These are phyloP conservation scores for Gracilariopsis chorda DNA, from an alignment of 23 red algal species.

Conservation along the genomic window DNA sequence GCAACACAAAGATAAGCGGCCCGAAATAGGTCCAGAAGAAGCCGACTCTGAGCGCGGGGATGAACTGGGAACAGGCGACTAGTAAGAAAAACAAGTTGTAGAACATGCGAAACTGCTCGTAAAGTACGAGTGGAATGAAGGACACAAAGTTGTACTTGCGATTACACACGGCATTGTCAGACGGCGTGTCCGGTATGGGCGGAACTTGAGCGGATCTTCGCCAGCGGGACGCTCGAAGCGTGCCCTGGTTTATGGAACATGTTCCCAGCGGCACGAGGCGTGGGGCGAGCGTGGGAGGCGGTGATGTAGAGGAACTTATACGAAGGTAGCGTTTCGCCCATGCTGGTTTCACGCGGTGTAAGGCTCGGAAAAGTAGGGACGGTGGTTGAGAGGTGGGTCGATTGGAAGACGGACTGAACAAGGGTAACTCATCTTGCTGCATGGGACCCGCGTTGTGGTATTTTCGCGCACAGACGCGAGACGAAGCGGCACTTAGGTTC, in stretches of 20 bases:
- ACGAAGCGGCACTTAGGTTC: background rate
- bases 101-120: slow-evolving; percentile 97
- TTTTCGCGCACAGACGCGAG: background rate
- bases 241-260: slow-evolving; percentile 8
- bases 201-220: background rate
- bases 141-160: slow-evolving; percentile 69
- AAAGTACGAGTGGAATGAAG: slow-evolving; percentile 85
- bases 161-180: slow-evolving; percentile 67
- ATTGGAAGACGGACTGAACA: slow-evolving; percentile 16
- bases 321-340: slow-evolving; percentile 17
- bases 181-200: background rate
- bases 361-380: background rate
- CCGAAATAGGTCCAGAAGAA: slow-evolving; percentile 94
- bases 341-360: background rate
- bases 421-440: slow-evolving; percentile 46
- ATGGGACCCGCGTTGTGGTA: background rate
- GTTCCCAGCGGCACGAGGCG: slow-evolving; percentile 33
- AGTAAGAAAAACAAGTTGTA: slow-evolving; percentile 97
- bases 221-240: slow-evolving; percentile 12
- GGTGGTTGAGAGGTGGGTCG: background rate
- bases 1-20: slow-evolving; percentile 90
- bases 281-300: slow-evolving; percentile 21
- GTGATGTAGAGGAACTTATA: background rate
- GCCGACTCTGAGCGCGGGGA: slow-evolving; percentile 90
- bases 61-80: slow-evolving; percentile 88